These are phyloP conservation scores for Dipteronia dyeriana DNA, from an alignment of 345 rosid species.

Conservation along the genomic window DNA sequence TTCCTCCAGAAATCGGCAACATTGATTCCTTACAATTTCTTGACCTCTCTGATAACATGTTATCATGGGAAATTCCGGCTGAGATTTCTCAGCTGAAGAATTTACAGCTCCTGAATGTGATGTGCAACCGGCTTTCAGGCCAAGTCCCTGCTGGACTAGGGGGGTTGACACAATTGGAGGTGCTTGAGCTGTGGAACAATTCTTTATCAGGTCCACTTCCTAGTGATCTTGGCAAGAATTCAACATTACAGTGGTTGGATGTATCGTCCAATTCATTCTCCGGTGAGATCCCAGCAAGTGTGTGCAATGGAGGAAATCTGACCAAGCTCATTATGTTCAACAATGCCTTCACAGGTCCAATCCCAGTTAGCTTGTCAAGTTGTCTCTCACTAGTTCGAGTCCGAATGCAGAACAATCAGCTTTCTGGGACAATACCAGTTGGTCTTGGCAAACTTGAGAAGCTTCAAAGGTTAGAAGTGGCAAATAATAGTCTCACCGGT, in stretches of 20 bases:
- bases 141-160: slow-evolving; percentile 59
- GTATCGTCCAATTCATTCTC: slow-evolving; percentile 80
- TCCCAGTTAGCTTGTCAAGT: slow-evolving; percentile 57
- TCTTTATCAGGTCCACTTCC: slow-evolving; percentile 81
- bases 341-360: slow-evolving; percentile 75
- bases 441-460: slow-evolving; percentile 81
- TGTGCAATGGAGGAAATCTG: slow-evolving; percentile 78
- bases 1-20: slow-evolving; percentile 69
- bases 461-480: slow-evolving; percentile 82
- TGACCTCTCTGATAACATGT: slow-evolving; percentile 77
- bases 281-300: slow-evolving; percentile 61
- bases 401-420: slow-evolving; percentile 76
- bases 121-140: slow-evolving; percentile 80
- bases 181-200: slow-evolving; percentile 91
- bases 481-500: slow-evolving; percentile 75
- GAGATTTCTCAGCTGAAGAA: slow-evolving; percentile 60
- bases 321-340: slow-evolving; percentile 89
- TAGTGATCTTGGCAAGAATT: slow-evolving; percentile 66
- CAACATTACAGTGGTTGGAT: slow-evolving; percentile 84
- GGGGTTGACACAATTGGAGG: slow-evolving; percentile 49
- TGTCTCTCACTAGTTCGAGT: slow-evolving; percentile 81
- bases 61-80: slow-evolving; percentile 65
- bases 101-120: slow-evolving; percentile 77
- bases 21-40: slow-evolving; percentile 58
- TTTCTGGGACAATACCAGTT: slow-evolving; percentile 71